Evolutionary conservation across 768 basidiomycete genomes (phyloP).

Genomic region (Suillus discolor): DNA sequence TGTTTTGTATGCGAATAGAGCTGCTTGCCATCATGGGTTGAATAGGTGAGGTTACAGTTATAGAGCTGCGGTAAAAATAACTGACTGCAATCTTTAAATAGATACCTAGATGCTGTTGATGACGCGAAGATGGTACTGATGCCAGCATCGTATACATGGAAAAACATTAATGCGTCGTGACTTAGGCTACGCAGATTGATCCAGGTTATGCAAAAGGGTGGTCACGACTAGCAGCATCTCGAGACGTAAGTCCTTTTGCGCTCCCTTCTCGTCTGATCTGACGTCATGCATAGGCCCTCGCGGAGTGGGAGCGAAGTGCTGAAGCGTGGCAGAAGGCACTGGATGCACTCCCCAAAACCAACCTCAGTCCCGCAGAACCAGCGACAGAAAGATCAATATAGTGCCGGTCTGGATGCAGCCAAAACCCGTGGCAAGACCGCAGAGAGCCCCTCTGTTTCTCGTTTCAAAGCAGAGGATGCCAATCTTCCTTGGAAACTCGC

Average conservation of each 20-base stretch:
- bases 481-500: constrained; percentile 11
- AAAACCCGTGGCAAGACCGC: constrained; percentile 20
- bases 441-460: not conserved
- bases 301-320: constrained; percentile 16
- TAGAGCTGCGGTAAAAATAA: not conserved
- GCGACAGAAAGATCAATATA: constrained; percentile 39
- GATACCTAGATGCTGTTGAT: constrained; percentile 4
- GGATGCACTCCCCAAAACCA: constrained; percentile 28
- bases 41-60: constrained; percentile 30
- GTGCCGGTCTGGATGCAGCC: constrained; percentile 25
- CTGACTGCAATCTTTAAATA: not conserved
- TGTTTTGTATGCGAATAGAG: constrained; percentile 46
- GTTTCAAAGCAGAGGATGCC: not conserved
- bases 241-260: constrained; percentile 20
- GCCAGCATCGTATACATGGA: no score
- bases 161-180: no score
- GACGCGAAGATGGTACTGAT: constrained; percentile 8
- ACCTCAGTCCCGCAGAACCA: constrained; percentile 32
- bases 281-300: constrained; percentile 9
- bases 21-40: constrained; percentile 39
- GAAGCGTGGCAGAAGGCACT: constrained; percentile 32
- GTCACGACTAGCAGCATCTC: constrained; percentile 40
- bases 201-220: constrained; percentile 45
- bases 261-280: not conserved
- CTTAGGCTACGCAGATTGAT: constrained; percentile 41